Evolutionary conservation across 371 early-diverging fungal species (phyloP).

Genomic region (Rhizopus sp.): DNA sequence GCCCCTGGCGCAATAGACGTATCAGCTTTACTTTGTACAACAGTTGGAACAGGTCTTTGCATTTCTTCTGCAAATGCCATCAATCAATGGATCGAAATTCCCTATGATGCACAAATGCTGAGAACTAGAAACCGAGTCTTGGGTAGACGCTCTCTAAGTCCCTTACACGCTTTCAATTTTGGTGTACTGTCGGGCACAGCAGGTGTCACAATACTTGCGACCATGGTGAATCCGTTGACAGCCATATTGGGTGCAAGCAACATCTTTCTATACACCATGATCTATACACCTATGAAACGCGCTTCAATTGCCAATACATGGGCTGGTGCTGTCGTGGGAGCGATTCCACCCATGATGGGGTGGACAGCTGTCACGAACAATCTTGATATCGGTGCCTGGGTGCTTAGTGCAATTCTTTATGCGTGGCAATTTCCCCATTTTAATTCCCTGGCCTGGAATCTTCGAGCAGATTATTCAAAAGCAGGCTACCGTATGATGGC

Average conservation of each 20-base stretch:
- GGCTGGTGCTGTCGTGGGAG: conserved; percentile 96
- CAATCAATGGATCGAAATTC: conserved; percentile 95
- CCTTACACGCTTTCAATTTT: conserved; percentile 82
- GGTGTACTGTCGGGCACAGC: conserved; percentile 72
- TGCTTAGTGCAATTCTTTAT: conserved; percentile 81
- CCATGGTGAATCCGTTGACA: conserved; percentile 85
- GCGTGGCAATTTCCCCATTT: conserved; percentile 99
- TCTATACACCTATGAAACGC: conserved; percentile 96
- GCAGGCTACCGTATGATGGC: conserved; percentile 98
- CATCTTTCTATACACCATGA: conserved; percentile 82
- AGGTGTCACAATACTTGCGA: conserved; percentile 69
- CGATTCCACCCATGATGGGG: conserved; percentile 98
- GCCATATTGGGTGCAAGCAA: conserved; percentile 83
- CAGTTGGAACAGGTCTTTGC: conserved; percentile 89
- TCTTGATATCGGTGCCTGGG: conserved; percentile 75
- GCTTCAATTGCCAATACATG: conserved; percentile 93
- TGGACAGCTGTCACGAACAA: conserved; percentile 86
- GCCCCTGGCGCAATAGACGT: conserved; percentile 80
- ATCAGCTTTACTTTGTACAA: conserved; percentile 77
- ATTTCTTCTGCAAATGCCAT: conserved; percentile 92
- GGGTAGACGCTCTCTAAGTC: conserved; percentile 78
- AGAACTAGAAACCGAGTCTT: conserved; percentile 89
- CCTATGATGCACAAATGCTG: conserved; percentile 97
- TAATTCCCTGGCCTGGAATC: conserved; percentile 91
- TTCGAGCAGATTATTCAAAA: conserved; percentile 93